Base-by-base conservation (phyloP, 116 monocot genomes). In the Cymodocea nodosa region DNA sequence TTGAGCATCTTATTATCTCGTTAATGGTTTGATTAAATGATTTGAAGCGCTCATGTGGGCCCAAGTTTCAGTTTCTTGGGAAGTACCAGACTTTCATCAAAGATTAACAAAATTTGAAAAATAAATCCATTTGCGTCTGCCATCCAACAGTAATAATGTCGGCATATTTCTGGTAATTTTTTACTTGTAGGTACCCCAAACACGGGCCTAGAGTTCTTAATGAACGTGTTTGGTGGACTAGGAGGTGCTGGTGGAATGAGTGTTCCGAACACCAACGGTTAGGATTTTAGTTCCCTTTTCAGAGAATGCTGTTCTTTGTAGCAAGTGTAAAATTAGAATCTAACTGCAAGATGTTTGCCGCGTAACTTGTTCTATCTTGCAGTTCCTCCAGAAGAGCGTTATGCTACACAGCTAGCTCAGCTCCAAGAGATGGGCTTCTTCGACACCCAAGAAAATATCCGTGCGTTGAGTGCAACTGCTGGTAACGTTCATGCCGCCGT, bases 391-490 rank as follows among this genome's bases (percentile, higher is more conserved):
- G 89, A 89, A 76, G 79, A 89, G 36, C 81, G 79, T 14, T 93
- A 85, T 39, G 93, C 93, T 18, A 86, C 80, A 11, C 94, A 94
- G 50, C 78, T 89, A 0, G 24, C 89, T 55, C 89, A 89, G 73
- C 86, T 94, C 69, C 94, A 82, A 65, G 94, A 94, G 57, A 94
- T 94, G 94, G 94, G 94, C 51, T 94, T 94, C 77, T 78, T 86
- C 14, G 89, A 94, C 68, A 82, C 89, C 24, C 89, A 86, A 62
- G 94, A 89, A 73, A 94, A 89, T 24, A 84, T 86, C 23, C 86
- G 89, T 23, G 94, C 86, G 18, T 58, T 94, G 35, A 74, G 36
- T 24, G 86, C 94, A 54, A 89, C 94, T 18, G 51, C 80, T 9
- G 93, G 93, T 1, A 94, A 89, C 64, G 89, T 94, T 19, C 75